Conservation (phyloP, 2,329 filamentous ascomycete species). For the Colletotrichum karsti region DNA sequence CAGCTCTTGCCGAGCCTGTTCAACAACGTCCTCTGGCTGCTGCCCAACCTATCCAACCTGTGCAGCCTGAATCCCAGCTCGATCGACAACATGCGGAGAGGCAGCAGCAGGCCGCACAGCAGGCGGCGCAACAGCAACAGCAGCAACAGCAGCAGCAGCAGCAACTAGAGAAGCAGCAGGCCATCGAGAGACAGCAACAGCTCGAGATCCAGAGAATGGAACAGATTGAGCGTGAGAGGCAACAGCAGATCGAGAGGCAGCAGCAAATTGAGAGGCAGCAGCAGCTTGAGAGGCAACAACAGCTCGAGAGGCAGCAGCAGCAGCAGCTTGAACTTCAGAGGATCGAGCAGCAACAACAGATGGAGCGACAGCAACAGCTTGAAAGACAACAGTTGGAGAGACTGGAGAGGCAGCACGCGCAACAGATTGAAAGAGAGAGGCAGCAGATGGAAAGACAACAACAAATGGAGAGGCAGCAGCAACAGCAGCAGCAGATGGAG, state of each 20-base stretch:
- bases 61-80: slow-evolving; percentile 39
- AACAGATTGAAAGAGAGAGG: background rate
- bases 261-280: slow-evolving; percentile 29
- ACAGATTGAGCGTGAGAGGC: too few relatives aligned
- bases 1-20: slow-evolving; percentile 41
- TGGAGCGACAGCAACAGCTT: slow-evolving; percentile 33
- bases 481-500: slow-evolving; percentile 33
- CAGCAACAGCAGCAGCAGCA: slow-evolving; percentile 27
- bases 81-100: slow-evolving; percentile 36
- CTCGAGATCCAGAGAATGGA: slow-evolving; percentile 35
- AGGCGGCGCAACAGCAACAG: slow-evolving; percentile 33
- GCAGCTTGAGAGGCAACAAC: slow-evolving; percentile 32
- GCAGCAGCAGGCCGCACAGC: slow-evolving; percentile 23
- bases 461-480: slow-evolving; percentile 20
- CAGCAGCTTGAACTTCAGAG: slow-evolving; percentile 18
- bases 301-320: slow-evolving; percentile 31
- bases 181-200: slow-evolving; percentile 34
- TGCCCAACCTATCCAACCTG: slow-evolving; percentile 43
- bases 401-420: slow-evolving; percentile 8
- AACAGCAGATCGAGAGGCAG: slow-evolving; percentile 34
- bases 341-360: slow-evolving; percentile 33
- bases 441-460: slow-evolving; percentile 7
- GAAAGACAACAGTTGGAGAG: slow-evolving; percentile 26
- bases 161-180: slow-evolving; percentile 31
- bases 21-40: slow-evolving; percentile 44